Conservation (phyloP, 2,329 filamentous ascomycete species). For the Aspergillus sp. region DNA sequence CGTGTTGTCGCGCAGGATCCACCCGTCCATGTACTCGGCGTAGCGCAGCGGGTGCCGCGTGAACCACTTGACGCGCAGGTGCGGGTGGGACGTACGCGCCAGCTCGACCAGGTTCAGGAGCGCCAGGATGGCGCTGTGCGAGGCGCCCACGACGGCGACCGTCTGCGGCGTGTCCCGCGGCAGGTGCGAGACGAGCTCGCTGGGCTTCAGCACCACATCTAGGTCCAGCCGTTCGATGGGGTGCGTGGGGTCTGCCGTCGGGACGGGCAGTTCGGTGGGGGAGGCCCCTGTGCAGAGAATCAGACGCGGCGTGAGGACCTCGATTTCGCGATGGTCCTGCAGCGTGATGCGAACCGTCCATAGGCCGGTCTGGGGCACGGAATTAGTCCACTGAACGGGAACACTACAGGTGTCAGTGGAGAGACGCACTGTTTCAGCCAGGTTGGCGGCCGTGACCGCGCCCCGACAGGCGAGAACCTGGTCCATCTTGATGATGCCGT, state of each 20-base stretch:
- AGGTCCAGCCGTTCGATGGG: slow-evolving; percentile 50
- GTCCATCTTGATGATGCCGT: slow-evolving; percentile 37
- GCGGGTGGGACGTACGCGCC: slow-evolving; percentile 50
- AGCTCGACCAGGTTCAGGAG: slow-evolving; percentile 61
- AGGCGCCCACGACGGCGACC: slow-evolving; percentile 60
- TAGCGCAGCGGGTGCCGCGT: slow-evolving; percentile 61
- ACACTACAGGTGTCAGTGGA: background rate
- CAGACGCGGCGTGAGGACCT: slow-evolving; percentile 45
- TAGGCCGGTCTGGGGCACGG: slow-evolving; percentile 21
- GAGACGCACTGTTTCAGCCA: slow-evolving; percentile 28
- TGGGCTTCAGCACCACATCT: slow-evolving; percentile 57
- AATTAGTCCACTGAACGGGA: slow-evolving; percentile 12
- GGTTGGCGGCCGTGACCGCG: slow-evolving; percentile 33
- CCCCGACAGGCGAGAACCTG: slow-evolving; percentile 35
- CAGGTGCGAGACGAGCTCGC: slow-evolving; percentile 45
- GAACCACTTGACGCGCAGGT: slow-evolving; percentile 61
- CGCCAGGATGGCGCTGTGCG: slow-evolving; percentile 63
- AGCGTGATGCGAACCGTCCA: slow-evolving; percentile 35
- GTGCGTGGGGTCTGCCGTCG: slow-evolving; percentile 33
- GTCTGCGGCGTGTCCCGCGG: slow-evolving; percentile 37
- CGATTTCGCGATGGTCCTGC: slow-evolving; percentile 26
- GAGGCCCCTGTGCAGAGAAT: slow-evolving; percentile 61
- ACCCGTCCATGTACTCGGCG: slow-evolving; percentile 61
- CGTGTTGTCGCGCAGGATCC: slow-evolving; percentile 65
- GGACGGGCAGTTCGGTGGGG: slow-evolving; percentile 47